Conservation (phyloP, 768 basidiomycete species). For the Naganishia onofrii region DNA sequence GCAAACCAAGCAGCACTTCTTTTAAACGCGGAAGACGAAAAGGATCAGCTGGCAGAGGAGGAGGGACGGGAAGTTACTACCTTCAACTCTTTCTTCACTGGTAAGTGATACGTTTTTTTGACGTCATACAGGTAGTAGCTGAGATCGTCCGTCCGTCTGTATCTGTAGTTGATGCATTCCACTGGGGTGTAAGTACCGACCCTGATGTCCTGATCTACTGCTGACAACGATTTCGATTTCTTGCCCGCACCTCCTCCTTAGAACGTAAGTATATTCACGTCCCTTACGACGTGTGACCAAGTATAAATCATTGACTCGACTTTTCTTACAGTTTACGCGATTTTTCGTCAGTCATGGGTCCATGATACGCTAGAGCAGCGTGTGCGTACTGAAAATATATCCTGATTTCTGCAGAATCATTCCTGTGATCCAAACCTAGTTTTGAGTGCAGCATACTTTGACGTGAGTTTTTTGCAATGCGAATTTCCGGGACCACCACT, state of each 20-base stretch:
- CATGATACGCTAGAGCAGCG: not conserved
- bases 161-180: slow-evolving; percentile 72
- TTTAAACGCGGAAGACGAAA: slow-evolving; percentile 41
- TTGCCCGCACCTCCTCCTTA: not conserved
- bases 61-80: slow-evolving; percentile 36
- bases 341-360: slow-evolving; percentile 63
- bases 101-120: slow-evolving; percentile 35
- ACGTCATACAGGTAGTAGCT: not conserved
- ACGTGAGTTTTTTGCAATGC: slow-evolving; percentile 53
- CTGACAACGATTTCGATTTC: not conserved
- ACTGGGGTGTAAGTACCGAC: slow-evolving; percentile 53
- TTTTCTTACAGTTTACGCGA: slow-evolving; percentile 71
- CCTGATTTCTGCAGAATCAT: slow-evolving; percentile 65
- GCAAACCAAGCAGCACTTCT: slow-evolving; percentile 41
- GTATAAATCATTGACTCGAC: slow-evolving; percentile 2
- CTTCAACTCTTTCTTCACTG: slow-evolving; percentile 12
- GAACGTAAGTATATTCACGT: slow-evolving; percentile 34
- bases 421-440: slow-evolving; percentile 82
- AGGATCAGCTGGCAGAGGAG: slow-evolving; percentile 36
- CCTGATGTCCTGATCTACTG: not conserved
- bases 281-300: not conserved
- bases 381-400: not conserved
- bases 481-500: not conserved
- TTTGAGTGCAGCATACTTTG: slow-evolving; percentile 71
- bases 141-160: slow-evolving; percentile 36